Evolutionary conservation across 176 grass and related monocot species (phyloP), one percentile per base, ranked within the genome.

Genomic region (Musa itinerans): DNA sequence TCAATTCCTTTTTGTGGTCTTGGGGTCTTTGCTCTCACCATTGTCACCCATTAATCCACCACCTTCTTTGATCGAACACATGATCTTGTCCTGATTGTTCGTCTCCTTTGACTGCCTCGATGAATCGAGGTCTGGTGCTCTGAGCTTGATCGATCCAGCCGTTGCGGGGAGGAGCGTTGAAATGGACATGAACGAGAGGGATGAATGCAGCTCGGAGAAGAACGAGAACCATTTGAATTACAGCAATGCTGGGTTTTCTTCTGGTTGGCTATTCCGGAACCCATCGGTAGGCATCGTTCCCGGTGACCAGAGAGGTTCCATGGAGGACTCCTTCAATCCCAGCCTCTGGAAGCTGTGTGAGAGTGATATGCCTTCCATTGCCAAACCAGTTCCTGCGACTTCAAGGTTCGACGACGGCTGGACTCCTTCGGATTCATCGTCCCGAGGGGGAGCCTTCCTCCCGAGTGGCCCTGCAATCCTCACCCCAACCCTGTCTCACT

Each of bases 101-200:
- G 4, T 5, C 34, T 43, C 34, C 34, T 43, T 6, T 0, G 34
- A 6, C 34, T 43, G 34, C 34, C 24, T 26, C 20, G 4, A 65
- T 65, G 10, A 1, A 20, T 64, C 2, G 9, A 64, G 19, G n/a
- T 23, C 8, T 23, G 20, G 20, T 23, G 19, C 2, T 10, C 10
- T 21, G 11, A 11, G 25, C 8, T 17, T 9, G 29, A 11, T 29
- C 43, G 13, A 3, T 34, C 10, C 8, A 12, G 14, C 15, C n/a
- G 5, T 14, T 48, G 2, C 13, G 6, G 26, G 27, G 13, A 48
- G 20, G 51, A 54, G 52, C 34, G 6, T 7, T 13, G 20, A 76
- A 63, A 74, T 71, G 73, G 71, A 87, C 83, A 78, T 92, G 82
- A 85, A 78, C 64, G 82, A 83, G 78, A 89, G 83, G 77, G 74